Conservation (phyloP, 306 rosid genomes). For the Betula pendula region DNA sequence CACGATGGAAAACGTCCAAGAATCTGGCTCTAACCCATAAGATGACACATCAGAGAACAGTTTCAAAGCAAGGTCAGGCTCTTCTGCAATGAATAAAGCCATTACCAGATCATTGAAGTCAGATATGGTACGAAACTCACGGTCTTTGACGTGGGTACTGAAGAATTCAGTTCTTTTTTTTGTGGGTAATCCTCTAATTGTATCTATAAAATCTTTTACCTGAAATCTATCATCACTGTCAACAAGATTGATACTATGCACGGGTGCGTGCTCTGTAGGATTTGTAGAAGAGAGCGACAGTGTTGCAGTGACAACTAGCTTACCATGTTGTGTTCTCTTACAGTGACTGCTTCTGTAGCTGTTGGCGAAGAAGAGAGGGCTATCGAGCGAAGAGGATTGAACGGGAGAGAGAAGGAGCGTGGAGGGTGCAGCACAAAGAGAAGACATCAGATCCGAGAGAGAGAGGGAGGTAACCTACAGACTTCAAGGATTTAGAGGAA, state of each 20-base stretch:
- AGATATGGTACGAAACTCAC: constrained; percentile 30
- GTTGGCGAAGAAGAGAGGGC: constrained; percentile 22
- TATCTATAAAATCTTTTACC: constrained; percentile 31
- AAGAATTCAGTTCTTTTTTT: constrained; percentile 28
- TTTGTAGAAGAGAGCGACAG: constrained; percentile 20
- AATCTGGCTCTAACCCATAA: constrained; percentile 49
- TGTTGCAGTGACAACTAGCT: neutral
- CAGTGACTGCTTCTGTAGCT: constrained; percentile 21
- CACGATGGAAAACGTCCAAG: constrained; percentile 54
- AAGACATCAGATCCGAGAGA: constrained; percentile 10
- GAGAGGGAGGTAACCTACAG: neutral
- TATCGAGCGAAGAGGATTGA: neutral
- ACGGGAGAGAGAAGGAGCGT: constrained; percentile 29
- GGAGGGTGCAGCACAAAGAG: constrained; percentile 19
- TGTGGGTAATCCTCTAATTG: constrained; percentile 34
- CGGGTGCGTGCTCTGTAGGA: neutral
- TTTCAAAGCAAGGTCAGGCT: constrained; percentile 38
- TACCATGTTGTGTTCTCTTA: constrained; percentile 22
- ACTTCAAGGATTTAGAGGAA: neutral
- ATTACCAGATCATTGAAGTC: constrained; percentile 56
- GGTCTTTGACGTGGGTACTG: constrained; percentile 19
- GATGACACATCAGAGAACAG: constrained; percentile 38
- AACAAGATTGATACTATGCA: neutral
- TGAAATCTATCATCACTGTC: constrained; percentile 9
- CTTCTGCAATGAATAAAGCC: constrained; percentile 43